Conservation (phyloP, 495 filamentous ascomycete genomes). For the Penicillium salamii region DNA sequence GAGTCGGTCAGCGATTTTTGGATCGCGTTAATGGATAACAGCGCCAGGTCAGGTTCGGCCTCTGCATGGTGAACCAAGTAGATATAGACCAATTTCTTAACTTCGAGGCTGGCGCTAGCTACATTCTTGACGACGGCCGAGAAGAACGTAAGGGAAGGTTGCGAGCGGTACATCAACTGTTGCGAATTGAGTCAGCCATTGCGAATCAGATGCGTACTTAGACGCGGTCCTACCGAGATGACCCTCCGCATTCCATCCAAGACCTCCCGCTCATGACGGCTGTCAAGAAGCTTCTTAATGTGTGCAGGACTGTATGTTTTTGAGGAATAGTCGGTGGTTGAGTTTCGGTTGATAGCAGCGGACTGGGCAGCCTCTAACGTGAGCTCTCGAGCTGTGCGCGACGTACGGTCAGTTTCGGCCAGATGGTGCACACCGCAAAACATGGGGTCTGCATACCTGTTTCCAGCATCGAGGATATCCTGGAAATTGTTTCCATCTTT, state of each 20-base stretch:
- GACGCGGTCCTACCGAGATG: constrained; percentile 64
- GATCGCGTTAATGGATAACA: constrained; percentile 96
- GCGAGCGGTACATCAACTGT: constrained; percentile 89
- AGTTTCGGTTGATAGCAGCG: constrained; percentile 50
- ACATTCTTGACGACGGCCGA: constrained; percentile 96
- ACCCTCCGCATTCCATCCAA: constrained; percentile 88
- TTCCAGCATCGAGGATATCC: constrained; percentile 90
- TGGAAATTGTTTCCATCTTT: constrained; percentile 91
- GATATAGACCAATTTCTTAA: constrained; percentile 97
- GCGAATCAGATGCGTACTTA: not conserved
- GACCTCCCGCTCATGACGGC: constrained; percentile 88
- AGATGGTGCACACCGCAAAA: not conserved
- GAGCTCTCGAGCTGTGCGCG: constrained; percentile 76
- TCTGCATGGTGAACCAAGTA: constrained; percentile 96
- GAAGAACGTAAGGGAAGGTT: constrained; percentile 83
- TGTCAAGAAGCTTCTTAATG: constrained; percentile 92
- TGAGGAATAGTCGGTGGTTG: constrained; percentile 40
- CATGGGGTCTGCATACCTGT: constrained; percentile 57
- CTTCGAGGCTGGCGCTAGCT: constrained; percentile 82
- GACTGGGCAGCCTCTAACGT: constrained; percentile 94
- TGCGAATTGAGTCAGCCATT: constrained; percentile 20
- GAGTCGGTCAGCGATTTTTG: constrained; percentile 93
- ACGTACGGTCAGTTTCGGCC: constrained; percentile 20
- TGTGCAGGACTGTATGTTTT: constrained; percentile 54
- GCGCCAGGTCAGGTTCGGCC: constrained; percentile 87